Evolutionary conservation across 177 flowering plant species (phyloP).

Genomic region (Telopea speciosissima): DNA sequence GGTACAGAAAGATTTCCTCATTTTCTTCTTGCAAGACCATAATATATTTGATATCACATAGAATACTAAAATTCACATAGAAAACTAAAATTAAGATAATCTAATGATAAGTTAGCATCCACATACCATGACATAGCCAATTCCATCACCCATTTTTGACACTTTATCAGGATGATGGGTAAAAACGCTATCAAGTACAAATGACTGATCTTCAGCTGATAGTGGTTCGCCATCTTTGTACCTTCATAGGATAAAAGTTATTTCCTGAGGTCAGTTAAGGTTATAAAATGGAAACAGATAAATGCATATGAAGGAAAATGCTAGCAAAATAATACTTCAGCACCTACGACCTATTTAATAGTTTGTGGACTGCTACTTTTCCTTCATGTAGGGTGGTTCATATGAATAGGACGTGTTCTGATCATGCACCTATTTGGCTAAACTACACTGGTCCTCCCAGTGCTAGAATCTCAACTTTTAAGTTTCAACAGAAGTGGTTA

Average conservation of each 20-base stretch:
- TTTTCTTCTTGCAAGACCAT: not conserved
- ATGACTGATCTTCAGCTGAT: constrained; percentile 64
- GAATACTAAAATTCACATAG: not conserved
- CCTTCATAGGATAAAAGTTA: constrained; percentile 29
- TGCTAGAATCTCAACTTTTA: no score
- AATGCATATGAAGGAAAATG: not conserved
- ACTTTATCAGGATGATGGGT: constrained; percentile 79
- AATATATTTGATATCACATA: not conserved
- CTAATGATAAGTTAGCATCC: not conserved
- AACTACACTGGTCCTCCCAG: no score
- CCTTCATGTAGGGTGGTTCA: no score
- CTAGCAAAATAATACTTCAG: no score
- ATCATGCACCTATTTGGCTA: no score
- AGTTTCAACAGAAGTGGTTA: no score
- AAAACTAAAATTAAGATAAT: no score
- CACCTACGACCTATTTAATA: no score
- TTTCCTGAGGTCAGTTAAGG: not conserved
- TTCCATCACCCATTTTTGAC: constrained; percentile 61
- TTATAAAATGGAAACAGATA: not conserved
- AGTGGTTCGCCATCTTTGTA: constrained; percentile 75
- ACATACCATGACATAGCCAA: constrained; percentile 71
- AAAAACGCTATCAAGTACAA: constrained; percentile 59
- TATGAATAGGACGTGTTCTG: no score
- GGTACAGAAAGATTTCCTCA: not conserved
- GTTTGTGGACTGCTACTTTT: no score